Evolutionary conservation across 345 rosid species (phyloP).

Genomic region (Psidium friedrichsthalianum): DNA sequence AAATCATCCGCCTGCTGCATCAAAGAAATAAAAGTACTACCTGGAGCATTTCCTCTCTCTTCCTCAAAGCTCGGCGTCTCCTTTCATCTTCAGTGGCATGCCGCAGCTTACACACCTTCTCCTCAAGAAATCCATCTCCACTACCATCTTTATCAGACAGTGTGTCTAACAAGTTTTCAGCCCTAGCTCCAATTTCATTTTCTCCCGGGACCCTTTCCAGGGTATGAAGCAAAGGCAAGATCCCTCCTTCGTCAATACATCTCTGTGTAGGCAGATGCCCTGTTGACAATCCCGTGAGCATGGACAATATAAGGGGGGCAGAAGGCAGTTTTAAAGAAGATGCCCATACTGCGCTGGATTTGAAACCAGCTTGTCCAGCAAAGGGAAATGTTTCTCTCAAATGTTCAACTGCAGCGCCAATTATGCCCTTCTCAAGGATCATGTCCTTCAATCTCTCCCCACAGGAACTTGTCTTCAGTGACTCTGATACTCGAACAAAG

Average conservation of each 20-base stretch:
- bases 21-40: conserved; percentile 19
- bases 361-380: conserved; percentile 71
- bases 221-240: conserved; percentile 81
- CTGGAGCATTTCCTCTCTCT: conserved; percentile 78
- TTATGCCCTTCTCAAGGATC: conserved; percentile 78
- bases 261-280: conserved; percentile 86
- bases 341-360: conserved; percentile 62
- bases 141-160: conserved; percentile 81
- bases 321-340: conserved; percentile 76
- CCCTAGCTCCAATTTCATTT: conserved; percentile 95
- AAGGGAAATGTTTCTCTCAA: conserved; percentile 65
- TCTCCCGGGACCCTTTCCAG: conserved; percentile 92
- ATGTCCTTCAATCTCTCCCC: conserved; percentile 96
- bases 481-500: conserved; percentile 92
- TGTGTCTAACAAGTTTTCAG: conserved; percentile 91
- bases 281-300: conserved; percentile 94
- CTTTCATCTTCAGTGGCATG: conserved; percentile 89
- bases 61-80: conserved; percentile 85
- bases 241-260: conserved; percentile 78
- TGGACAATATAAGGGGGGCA: conserved; percentile 78
- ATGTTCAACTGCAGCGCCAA: conserved; percentile 70
- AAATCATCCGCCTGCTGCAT: not conserved
- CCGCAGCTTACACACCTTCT: conserved; percentile 61
- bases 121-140: conserved; percentile 92
- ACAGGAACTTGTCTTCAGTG: conserved; percentile 94